Base-by-base conservation (phyloP, 1,284 basidiomycete species). In the Hemileia vastatrix region DNA sequence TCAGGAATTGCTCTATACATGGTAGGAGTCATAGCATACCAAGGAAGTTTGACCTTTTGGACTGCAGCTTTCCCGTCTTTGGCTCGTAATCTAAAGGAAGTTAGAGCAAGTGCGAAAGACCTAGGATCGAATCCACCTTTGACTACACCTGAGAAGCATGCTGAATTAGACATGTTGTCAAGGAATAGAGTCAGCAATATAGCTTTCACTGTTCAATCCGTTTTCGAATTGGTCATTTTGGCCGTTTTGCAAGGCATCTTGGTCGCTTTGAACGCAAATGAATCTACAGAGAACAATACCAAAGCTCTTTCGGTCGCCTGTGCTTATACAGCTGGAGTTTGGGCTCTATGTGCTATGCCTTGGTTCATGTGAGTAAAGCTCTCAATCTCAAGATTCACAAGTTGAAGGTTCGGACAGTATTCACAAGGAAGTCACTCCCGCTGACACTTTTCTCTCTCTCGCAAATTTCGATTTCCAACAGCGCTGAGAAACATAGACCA, bases 171-270 rank as follows among this genome's bases (percentile, higher is more conserved):
- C 71, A 86, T 84, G 59, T 71, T 91, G 54, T 85, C 89, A 77
- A 87, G 88, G 79, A 91, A 89, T 70, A 79, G 86, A 58, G 86
- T 92, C 65, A 86, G 86, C 70, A 92, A 92, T 67, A 85, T 85
- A 67, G 89, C 87, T 11, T 86, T 90, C 60, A 66, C 82, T 71
- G 82, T 84, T 86, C 32, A 86, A 86, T 70, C 87, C 84, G 81
- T 85, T 53, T 88, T 84, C 49, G 90, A 84, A 71, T 82, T 86
- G 53, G 80, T 80, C 49, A 85, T 89, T 36, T 81, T 90, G 13
- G 84, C 82, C 1, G 76, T 89, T 58, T 86, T 89, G 80, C 83
- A 87, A 45, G 87, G 86, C 15, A 88, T 90, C 50, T 77, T 89
- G 13, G 83, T 85, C 72, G 86, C 80, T 0, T 72, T 89, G 50